phyloP scores from a whole-genome alignment of 768 basidiomycete species.

The Termitomyces sp. region DNA sequence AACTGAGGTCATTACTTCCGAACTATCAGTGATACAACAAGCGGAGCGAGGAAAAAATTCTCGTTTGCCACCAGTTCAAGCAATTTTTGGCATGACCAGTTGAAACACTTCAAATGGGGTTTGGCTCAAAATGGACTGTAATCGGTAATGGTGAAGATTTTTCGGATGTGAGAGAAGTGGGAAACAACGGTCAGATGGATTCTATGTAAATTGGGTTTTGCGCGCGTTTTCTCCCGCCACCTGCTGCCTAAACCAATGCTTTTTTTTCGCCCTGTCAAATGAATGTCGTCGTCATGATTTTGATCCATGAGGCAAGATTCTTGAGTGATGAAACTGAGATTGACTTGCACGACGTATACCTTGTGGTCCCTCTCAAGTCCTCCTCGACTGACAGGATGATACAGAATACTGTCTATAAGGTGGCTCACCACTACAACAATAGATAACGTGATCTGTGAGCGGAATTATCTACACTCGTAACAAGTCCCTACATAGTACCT shows the following conservation, averaged over 20 bases:
- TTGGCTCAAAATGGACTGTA: background rate
- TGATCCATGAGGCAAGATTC: background rate
- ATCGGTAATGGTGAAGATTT: background rate
- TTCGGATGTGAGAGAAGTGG: background rate
- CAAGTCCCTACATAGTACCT: background rate
- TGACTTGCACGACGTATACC: background rate
- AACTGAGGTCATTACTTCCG: too few species aligned
- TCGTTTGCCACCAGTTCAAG: conserved; percentile 11
- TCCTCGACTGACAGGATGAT: background rate
- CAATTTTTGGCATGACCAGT: conserved; percentile 26
- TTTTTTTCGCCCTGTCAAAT: background rate
- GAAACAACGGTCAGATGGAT: background rate
- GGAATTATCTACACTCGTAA: background rate
- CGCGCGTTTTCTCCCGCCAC: background rate
- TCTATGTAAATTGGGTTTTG: too few species aligned
- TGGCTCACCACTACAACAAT: background rate
- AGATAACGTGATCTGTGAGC: background rate
- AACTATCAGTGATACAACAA: conserved; percentile 43
- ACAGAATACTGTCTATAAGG: background rate
- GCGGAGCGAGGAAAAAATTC: conserved; percentile 28
- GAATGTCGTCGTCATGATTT: background rate
- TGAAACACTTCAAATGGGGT: conserved; percentile 21
- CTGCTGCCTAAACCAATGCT: too few species aligned
- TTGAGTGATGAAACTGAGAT: background rate
- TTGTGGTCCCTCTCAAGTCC: background rate